phyloP scores from a whole-genome alignment of 2,329 filamentous ascomycete genomes.

The Magnaporthiopsis incrustans region DNA sequence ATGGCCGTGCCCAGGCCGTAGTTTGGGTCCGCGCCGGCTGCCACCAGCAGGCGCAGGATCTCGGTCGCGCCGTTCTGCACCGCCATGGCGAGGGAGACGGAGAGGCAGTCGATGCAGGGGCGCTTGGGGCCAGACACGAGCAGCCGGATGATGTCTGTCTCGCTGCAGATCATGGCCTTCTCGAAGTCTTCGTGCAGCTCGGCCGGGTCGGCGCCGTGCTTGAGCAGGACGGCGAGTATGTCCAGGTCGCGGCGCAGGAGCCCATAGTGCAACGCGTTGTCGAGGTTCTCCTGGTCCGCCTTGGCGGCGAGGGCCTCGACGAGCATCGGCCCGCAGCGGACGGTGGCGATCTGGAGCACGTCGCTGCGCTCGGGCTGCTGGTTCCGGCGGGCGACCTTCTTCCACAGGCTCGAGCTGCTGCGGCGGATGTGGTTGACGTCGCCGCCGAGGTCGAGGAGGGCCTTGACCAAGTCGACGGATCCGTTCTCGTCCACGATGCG shows the following conservation, averaged over 20 bases:
- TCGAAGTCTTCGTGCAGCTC: slow-evolving; percentile 19
- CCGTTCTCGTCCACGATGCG: slow-evolving; percentile 18
- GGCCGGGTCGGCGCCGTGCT: slow-evolving; percentile 18
- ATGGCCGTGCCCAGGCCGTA: slow-evolving; percentile 16
- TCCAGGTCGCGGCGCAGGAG: slow-evolving; percentile 16
- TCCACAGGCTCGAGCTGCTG: slow-evolving; percentile 15
- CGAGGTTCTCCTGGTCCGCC: slow-evolving; percentile 20
- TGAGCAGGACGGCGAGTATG: slow-evolving; percentile 16
- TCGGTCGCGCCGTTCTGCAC: slow-evolving; percentile 17
- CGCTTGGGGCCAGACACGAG: slow-evolving; percentile 17
- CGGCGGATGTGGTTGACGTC: slow-evolving; percentile 19
- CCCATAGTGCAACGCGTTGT: slow-evolving; percentile 18
- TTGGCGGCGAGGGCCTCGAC: slow-evolving; percentile 16
- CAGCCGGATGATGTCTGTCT: slow-evolving; percentile 13
- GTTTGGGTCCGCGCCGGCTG: slow-evolving; percentile 19
- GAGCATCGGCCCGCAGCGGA: slow-evolving; percentile 16
- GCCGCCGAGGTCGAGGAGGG: slow-evolving; percentile 17
- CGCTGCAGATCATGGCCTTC: slow-evolving; percentile 15
- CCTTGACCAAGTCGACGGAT: slow-evolving; percentile 17
- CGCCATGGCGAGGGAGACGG: slow-evolving; percentile 16
- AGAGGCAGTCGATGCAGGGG: slow-evolving; percentile 18
- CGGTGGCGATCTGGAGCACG: slow-evolving; percentile 16
- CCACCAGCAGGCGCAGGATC: slow-evolving; percentile 14
- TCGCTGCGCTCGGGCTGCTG: slow-evolving; percentile 17
- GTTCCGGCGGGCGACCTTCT: slow-evolving; percentile 15